Evolutionary conservation across 208 protist genomes (phyloP), one percentile per base, ranked within the genome.

Genomic region (Acanthamoeba culbertsoni): DNA sequence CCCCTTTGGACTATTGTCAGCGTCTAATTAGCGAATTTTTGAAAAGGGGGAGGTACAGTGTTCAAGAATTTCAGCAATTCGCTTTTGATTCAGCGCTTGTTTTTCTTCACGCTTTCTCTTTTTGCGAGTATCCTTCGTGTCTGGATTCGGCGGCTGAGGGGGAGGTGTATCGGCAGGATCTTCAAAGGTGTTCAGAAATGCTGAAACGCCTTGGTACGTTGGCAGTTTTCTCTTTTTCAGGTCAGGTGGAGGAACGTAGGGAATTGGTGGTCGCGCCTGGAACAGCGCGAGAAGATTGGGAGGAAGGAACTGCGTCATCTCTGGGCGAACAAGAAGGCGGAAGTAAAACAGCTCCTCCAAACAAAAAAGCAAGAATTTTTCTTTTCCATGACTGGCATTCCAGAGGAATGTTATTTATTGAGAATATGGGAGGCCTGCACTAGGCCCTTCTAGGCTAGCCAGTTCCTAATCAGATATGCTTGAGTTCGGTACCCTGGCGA

Each of bases 271-370:
- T 35, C 96, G 84, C 7, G 96, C 93, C 51, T 65, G 68, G 84
- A 97, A 97, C 63, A 97, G 95, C 55, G 93, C 88, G 46, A 96
- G 53, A 43, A 97, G 88, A 28, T 95, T 93, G 0, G 95, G 94
- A 35, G 96, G 96, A 26, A 97, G 59, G 57, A 86, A 89, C 57
- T 75, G 79, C 84, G 65, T 94, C 93, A 94, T 92, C 75, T 55
- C n/a, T n/a, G n/a, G n/a, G n/a, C n/a, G n/a, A n/a, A n/a, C n/a
- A n/a, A n/a, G n/a, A n/a, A n/a, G n/a, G n/a, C n/a, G n/a, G n/a
- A n/a, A n/a, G n/a, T n/a, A n/a, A n/a, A n/a, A n/a, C n/a, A n/a
- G n/a, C n/a, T n/a, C n/a, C n/a, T n/a, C n/a, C n/a, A n/a, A n/a
- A n/a, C n/a, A n/a, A n/a, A n/a, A n/a, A n/a, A n/a, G n/a, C n/a